Conservation (phyloP, 768 basidiomycete genomes). For the Collybia mongolica region DNA sequence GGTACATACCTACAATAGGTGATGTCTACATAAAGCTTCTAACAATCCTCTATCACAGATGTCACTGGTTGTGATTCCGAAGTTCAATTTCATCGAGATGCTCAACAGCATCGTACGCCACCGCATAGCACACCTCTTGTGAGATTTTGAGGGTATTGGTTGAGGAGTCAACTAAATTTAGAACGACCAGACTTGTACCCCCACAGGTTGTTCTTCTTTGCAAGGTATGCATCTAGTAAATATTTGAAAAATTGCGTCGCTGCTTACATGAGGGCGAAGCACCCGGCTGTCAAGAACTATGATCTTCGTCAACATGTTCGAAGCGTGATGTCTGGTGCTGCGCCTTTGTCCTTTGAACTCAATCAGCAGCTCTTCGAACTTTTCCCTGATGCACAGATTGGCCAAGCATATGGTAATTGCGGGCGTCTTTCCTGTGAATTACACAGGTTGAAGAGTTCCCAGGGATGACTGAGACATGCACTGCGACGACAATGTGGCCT, state of each 20-base stretch:
- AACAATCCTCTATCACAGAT: constrained; percentile 26
- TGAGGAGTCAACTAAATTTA: too few relatives aligned
- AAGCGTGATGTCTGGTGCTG: constrained; percentile 55
- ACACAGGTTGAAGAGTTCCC: neutral
- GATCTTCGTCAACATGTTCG: constrained; percentile 42
- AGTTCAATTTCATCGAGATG: constrained; percentile 62
- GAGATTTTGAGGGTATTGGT: neutral
- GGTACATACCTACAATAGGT: constrained; percentile 34
- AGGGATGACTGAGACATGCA: constrained; percentile 71
- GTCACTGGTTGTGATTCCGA: constrained; percentile 57
- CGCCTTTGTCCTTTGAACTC: constrained; percentile 55
- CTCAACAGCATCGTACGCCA: constrained; percentile 59
- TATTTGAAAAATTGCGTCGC: neutral
- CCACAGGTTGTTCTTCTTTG: constrained; percentile 57
- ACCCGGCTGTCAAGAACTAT: constrained; percentile 50
- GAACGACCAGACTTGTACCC: constrained; percentile 45
- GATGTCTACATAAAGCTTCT: neutral
- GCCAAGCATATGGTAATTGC: constrained; percentile 53
- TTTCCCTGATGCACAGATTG: constrained; percentile 53
- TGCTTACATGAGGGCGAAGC: constrained; percentile 27
- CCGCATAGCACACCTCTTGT: constrained; percentile 34
- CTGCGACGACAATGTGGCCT: constrained; percentile 49
- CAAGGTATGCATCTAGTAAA: constrained; percentile 36
- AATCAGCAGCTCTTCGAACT: constrained; percentile 45
- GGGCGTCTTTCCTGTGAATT: neutral